phyloP scores from a whole-genome alignment of 2,329 filamentous ascomycete species.

The Monosporascus sp. region DNA sequence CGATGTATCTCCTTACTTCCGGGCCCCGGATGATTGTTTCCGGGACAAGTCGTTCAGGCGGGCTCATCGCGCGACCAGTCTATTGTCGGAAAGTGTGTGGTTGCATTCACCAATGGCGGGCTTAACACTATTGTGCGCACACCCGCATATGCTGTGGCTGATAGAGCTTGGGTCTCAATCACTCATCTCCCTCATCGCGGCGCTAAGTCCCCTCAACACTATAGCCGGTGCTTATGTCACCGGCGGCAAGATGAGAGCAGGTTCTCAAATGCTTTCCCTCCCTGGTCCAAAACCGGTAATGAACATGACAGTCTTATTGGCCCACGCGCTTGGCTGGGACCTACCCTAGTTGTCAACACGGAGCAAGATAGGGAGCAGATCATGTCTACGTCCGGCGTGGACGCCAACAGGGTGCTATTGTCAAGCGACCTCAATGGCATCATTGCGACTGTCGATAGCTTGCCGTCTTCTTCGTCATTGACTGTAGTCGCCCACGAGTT shows the following conservation, averaged over 20 bases:
- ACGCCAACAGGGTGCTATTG: slow-evolving; percentile 2
- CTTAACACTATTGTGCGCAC: slow-evolving; percentile 5
- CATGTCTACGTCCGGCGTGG: slow-evolving; percentile 2
- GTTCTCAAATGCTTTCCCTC: neutral
- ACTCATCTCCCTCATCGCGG: neutral
- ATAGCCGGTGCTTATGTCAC: neutral
- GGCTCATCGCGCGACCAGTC: slow-evolving; percentile 1
- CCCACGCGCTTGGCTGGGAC: slow-evolving; percentile 1
- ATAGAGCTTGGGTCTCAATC: neutral
- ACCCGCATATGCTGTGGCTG: slow-evolving; percentile 2
- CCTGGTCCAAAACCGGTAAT: slow-evolving; percentile 1
- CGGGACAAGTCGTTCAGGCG: slow-evolving; percentile 1
- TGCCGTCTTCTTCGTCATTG: neutral
- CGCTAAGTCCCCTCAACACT: neutral
- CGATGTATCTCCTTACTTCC: slow-evolving; percentile 1
- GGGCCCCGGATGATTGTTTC: slow-evolving; percentile 1
- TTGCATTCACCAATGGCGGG: slow-evolving; percentile 3
- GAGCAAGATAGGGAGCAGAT: slow-evolving; percentile 1
- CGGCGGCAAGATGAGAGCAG: neutral
- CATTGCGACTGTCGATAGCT: neutral
- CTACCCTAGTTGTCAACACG: neutral
- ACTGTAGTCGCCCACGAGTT: slow-evolving; percentile 7
- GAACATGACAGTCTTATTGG: neutral
- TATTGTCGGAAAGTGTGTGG: slow-evolving; percentile 2
- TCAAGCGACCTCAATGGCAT: slow-evolving; percentile 1